Percentiles rank a stretch among this genome's conserved stretches.
Conservation (phyloP, 2,329 filamentous ascomycete species). For the Didymella exigua region DNA sequence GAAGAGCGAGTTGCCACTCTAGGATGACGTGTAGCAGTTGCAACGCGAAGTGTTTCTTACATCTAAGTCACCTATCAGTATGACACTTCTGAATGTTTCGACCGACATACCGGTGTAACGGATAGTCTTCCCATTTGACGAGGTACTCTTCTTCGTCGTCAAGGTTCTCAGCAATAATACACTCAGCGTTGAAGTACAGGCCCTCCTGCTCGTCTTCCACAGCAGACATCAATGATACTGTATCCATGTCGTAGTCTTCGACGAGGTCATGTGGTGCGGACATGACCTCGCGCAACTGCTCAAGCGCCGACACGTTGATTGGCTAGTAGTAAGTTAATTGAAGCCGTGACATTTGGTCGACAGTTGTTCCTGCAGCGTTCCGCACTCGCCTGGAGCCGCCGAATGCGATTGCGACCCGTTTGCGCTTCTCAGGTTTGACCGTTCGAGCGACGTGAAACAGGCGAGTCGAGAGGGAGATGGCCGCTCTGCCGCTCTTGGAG, state of each 20-base stretch:
- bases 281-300: conserved; percentile 2
- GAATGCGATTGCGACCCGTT: conserved; percentile 8
- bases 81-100: too few relatives aligned
- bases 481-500: conserved; percentile 10
- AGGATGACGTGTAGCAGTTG: neutral
- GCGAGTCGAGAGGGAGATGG: conserved; percentile 10
- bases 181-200: conserved; percentile 25
- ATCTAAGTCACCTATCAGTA: neutral
- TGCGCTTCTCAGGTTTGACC: neutral
- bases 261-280: conserved; percentile 14
- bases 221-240: conserved; percentile 65
- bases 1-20: too few relatives aligned
- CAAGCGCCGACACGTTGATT: conserved; percentile 18
- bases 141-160: conserved; percentile 60
- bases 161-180: conserved; percentile 40
- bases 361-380: neutral
- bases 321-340: conserved; percentile 8
- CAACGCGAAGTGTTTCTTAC: neutral
- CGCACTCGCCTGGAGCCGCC: neutral
- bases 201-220: conserved; percentile 16
- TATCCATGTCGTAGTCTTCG: conserved; percentile 46
- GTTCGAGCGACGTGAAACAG: conserved; percentile 8
- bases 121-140: conserved; percentile 68
- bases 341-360: neutral
- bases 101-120: conserved; percentile 43